A percentile compares a stretch with the other conserved stretches of the same genome.
phyloP scores from a whole-genome alignment of 192 early-diverging fungal genomes.

The Coemansia asiatica region DNA sequence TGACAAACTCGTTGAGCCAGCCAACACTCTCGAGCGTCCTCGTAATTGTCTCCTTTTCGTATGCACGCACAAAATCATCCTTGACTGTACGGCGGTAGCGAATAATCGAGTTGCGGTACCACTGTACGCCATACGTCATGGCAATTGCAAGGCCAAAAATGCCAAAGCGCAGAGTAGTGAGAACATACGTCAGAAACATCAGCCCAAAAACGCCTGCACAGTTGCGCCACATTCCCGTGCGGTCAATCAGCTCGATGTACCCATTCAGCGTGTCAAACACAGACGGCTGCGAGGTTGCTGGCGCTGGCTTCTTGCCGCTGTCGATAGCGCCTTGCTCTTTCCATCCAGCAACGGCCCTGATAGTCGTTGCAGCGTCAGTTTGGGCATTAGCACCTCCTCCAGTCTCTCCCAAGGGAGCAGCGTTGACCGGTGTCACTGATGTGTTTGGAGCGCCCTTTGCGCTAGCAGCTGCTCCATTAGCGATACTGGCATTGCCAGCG shows the following conservation, averaged over 20 bases:
- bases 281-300: conserved; percentile 33
- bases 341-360: conserved; percentile 42
- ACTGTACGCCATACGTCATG: conserved; percentile 58
- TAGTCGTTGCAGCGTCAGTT: too few species aligned
- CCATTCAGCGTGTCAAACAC: conserved; percentile 40
- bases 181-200: conserved; percentile 53
- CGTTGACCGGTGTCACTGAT: background rate
- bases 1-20: conserved; percentile 89
- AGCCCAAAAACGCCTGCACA: conserved; percentile 55
- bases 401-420: background rate
- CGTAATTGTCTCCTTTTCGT: conserved; percentile 55
- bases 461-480: conserved; percentile 3
- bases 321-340: conserved; percentile 53
- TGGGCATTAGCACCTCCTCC: background rate
- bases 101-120: conserved; percentile 71
- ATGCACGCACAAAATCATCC: conserved; percentile 69
- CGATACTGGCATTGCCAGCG: background rate
- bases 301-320: conserved; percentile 48
- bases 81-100: conserved; percentile 68
- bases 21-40: conserved; percentile 68
- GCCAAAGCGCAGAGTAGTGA: conserved; percentile 50
- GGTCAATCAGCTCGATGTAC: conserved; percentile 55
- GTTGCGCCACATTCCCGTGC: conserved; percentile 55
- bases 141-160: conserved; percentile 49
- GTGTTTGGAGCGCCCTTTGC: conserved; percentile 5